Base-by-base conservation (phyloP, 2,329 filamentous ascomycete species). In the Cladosporium sp. region DNA sequence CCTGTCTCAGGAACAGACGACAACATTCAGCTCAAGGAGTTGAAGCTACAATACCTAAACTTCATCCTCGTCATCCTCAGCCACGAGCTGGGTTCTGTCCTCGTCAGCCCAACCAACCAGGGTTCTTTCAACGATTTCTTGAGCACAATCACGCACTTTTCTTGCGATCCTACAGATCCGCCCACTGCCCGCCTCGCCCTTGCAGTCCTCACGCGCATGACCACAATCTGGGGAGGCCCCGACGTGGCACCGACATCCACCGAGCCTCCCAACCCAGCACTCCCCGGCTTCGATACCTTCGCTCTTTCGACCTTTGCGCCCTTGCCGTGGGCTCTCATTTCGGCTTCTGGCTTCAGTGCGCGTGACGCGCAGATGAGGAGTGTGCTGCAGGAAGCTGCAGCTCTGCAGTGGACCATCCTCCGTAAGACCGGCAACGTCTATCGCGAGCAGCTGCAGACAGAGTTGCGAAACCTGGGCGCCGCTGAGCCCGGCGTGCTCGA, bases 41-140 rank as follows among this genome's bases (percentile, higher is more conserved):
- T 98, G 56, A 87, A 92, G 61, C 82, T 89, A 58, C 92, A 98
- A 66, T 98, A 96, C 63, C 78, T 98, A n/a, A 89, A 90, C 52
- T 97, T 98, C 69, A 75, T 98, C 57, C 82, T 90, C 46, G 85
- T 95, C 53, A 90, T 98, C 54, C 73, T 98, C 35, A 89, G 89
- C 68, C 95, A 98, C 66, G 88, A 95, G 52, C 81, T 98, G 4
- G 89, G 87, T 9, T 82, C 85, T 22, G 89, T 97, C 10, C 83
- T 98, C 40, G 86, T 98, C 58, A 95, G 89, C 65, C 84, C 89
- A 74, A 79, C 84, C 9, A 98, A 98, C 71, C 92, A 96, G 75
- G 80, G 82, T 31, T 89, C 87, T 58, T 97, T 98, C 62, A 90
- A 96, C 61, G 83, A 86, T 2, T 81, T 97, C 62, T 86, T 98